A percentile compares a stretch with the other conserved stretches of the same genome.
Evolutionary conservation across 148 eudicot genomes (phyloP).

Genomic region (Diospyros kaki): DNA sequence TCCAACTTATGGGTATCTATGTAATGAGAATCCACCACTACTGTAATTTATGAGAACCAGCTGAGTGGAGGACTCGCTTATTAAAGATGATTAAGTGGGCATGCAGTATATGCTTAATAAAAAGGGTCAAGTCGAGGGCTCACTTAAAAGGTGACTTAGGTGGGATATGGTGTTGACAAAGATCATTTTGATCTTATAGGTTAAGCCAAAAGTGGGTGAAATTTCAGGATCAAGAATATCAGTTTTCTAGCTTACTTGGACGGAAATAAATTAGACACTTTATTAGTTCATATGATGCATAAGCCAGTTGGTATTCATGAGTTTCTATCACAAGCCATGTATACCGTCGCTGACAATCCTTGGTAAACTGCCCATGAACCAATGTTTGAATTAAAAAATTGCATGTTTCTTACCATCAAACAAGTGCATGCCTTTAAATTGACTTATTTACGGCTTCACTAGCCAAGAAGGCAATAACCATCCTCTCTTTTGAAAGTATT

Average conservation of each 20-base stretch:
- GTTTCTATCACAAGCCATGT: too few relatives aligned
- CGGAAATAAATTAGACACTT: background rate
- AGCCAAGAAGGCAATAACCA: background rate
- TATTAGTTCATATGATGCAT: background rate
- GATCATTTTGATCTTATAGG: background rate
- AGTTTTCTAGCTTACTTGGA: slow-evolving; percentile 2
- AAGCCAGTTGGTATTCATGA: too few relatives aligned
- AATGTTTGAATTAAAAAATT: background rate
- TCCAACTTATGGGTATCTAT: too few relatives aligned
- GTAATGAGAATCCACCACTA: background rate
- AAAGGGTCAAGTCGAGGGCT: too few relatives aligned
- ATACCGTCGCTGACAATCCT: too few relatives aligned
- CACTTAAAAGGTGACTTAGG: too few relatives aligned
- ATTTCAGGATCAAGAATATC: background rate
- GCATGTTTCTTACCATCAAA: background rate
- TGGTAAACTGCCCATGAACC: background rate
- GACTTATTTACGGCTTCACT: background rate
- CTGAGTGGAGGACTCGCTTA: too few relatives aligned
- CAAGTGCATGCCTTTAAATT: background rate
- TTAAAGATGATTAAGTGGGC: too few relatives aligned
- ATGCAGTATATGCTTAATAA: too few relatives aligned
- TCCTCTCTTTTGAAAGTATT: background rate
- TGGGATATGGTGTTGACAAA: too few relatives aligned
- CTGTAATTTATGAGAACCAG: background rate
- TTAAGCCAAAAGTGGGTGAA: background rate